Base-by-base conservation (phyloP, 2,329 filamentous ascomycete species). In the Trichoderma sp. region DNA sequence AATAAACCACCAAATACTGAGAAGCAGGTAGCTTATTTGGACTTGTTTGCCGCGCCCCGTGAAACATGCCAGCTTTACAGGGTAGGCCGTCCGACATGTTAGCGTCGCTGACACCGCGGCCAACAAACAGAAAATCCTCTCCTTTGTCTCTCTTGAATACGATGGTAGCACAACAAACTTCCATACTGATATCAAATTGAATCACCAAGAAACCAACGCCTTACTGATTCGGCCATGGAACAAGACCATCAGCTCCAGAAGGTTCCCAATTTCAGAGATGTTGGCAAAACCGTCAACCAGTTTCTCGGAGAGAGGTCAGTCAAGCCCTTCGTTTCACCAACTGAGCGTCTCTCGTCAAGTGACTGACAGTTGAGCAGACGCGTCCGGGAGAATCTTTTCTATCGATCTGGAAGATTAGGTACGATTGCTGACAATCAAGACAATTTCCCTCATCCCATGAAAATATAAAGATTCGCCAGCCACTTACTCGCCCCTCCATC, bases 221-320 rank as follows among this genome's bases (percentile, higher is more conserved):
- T 59, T 12, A 12, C 0, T 17, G 30, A 11, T 2, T 9, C 17
- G n/a, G 23, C 4, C 57, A 68, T 72, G 75, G 70, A 67, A 26
- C 70, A 68, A 20, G 20, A 61, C 13, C 7, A 58, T n/a, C 73
- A 70, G 28, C 74, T 80, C 17, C 75, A 78, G 47, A 74, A 74
- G 7, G 75, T 95, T 65, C 82, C 91, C 76, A 95, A 95, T 80
- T 93, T 95, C 78, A 89, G 93, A 71, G 93, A 95, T 84, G 90
- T 95, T 57, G 92, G 90, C 53, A 83, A 85, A 73, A 90, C 88
- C 0, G 84, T 93, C 75, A 94, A 94, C 76, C 77, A 81, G 30
- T 86, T 86, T 73, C 80, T 88, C 5, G 86, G 86, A 28, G 82
- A 83, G 73, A 86, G 84, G 90, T 90, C 82, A 53, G 90, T 90